Conservation (phyloP, 2,329 filamentous ascomycete species). For the Fusarium piperis region DNA sequence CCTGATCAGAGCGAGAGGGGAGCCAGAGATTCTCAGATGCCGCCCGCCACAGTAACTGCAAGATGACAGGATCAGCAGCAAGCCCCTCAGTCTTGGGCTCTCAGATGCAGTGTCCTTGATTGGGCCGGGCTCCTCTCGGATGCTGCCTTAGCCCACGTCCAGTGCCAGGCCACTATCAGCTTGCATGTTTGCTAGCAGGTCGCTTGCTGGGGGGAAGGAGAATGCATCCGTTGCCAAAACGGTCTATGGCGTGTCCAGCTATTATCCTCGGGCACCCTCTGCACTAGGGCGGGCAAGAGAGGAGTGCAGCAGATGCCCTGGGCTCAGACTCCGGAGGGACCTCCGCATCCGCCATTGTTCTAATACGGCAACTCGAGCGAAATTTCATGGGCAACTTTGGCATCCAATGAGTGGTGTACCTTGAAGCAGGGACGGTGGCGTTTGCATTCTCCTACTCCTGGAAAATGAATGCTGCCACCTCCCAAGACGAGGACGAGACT, state of each 20-base stretch:
- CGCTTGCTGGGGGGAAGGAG: background rate
- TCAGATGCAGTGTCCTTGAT: constrained; percentile 8
- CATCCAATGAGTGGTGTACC: constrained; percentile 7
- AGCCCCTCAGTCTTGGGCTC: constrained; percentile 19
- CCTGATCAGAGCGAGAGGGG: constrained; percentile 25
- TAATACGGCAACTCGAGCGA: background rate
- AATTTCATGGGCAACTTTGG: background rate
- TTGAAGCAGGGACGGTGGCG: constrained; percentile 37
- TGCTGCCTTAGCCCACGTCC: constrained; percentile 12
- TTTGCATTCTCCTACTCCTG: constrained; percentile 32
- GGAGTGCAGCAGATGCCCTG: background rate
- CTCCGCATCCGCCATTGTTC: background rate
- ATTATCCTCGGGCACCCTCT: background rate
- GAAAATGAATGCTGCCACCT: constrained; percentile 13
- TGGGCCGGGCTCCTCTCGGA: constrained; percentile 16
- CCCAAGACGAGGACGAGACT: constrained; percentile 12
- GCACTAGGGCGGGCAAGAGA: background rate
- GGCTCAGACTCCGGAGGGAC: background rate
- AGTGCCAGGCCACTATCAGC: constrained; percentile 8
- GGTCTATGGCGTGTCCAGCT: background rate
- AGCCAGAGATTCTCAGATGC: constrained; percentile 22
- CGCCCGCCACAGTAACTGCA: constrained; percentile 13
- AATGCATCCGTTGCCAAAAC: background rate
- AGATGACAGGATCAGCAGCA: constrained; percentile 17
- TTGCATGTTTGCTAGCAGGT: background rate